Conservation (phyloP, 2,329 filamentous ascomycete species). For the Lecanicillium sp. region DNA sequence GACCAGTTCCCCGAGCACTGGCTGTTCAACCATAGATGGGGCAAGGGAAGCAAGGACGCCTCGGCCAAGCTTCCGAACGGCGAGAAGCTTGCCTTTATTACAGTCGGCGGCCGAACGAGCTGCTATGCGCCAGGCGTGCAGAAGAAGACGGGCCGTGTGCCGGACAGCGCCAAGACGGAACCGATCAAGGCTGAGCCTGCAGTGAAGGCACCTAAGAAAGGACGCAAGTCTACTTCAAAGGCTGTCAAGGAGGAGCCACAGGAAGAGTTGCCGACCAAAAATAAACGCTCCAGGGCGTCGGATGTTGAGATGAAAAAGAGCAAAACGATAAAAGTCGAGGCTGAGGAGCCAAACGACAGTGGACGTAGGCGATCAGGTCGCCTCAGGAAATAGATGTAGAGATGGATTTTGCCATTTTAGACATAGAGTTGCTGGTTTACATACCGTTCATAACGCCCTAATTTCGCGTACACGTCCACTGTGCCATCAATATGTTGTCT, state of each 20-base stretch:
- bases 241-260: slow-evolving; percentile 18
- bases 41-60: slow-evolving; percentile 73
- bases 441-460: too few species aligned
- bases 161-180: slow-evolving; percentile 35
- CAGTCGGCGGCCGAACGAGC: slow-evolving; percentile 84
- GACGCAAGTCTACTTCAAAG: slow-evolving; percentile 11
- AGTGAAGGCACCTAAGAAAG: slow-evolving; percentile 18
- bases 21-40: slow-evolving; percentile 85
- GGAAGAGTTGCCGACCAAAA: slow-evolving; percentile 15
- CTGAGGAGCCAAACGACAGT: slow-evolving; percentile 1
- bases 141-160: slow-evolving; percentile 58
- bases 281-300: slow-evolving; percentile 10
- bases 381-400: slow-evolving; percentile 14
- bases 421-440: not conserved
- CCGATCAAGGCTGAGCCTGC: slow-evolving; percentile 22
- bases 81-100: slow-evolving; percentile 77
- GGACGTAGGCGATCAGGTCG: slow-evolving; percentile 20
- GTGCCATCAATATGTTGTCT: too few species aligned
- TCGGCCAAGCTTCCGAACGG: slow-evolving; percentile 68
- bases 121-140: slow-evolving; percentile 80
- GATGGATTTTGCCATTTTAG: slow-evolving; percentile 1
- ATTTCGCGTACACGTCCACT: too few species aligned
- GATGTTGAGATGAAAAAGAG: slow-evolving; percentile 15
- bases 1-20: slow-evolving; percentile 79
- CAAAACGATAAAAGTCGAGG: slow-evolving; percentile 7